phyloP scores from a whole-genome alignment of 108 stramenopile genomes.

The Nitzschia sp. region DNA sequence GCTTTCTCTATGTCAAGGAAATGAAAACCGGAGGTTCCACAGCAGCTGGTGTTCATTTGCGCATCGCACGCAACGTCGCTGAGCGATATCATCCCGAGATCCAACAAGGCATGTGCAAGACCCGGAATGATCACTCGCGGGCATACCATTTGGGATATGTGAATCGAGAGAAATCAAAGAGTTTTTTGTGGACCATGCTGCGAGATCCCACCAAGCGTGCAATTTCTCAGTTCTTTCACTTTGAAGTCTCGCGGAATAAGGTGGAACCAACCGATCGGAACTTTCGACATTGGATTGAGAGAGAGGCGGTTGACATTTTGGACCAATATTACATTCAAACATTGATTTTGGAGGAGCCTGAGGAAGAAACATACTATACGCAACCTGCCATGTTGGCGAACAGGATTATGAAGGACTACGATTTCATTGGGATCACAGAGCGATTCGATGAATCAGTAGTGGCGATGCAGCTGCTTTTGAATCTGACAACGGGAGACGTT shows the following conservation, averaged over 20 bases:
- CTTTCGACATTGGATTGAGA: conserved; percentile 12
- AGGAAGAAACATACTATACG: background rate
- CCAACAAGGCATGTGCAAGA: background rate
- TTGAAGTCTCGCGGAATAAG: conserved; percentile 29
- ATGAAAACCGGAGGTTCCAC: conserved; percentile 39
- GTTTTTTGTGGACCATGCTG: conserved; percentile 37
- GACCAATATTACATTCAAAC: conserved; percentile 6
- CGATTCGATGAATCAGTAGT: conserved; percentile 57
- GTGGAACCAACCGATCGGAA: conserved; percentile 40
- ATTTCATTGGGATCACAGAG: conserved; percentile 55
- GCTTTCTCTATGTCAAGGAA: conserved; percentile 37
- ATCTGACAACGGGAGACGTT: conserved; percentile 23
- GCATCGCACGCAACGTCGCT: conserved; percentile 38
- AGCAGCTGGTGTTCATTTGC: conserved; percentile 31
- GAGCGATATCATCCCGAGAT: background rate
- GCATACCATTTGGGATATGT: conserved; percentile 12
- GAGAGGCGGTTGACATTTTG: background rate
- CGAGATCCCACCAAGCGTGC: conserved; percentile 38
- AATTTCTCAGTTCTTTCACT: conserved; percentile 48
- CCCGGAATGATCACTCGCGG: conserved; percentile 2
- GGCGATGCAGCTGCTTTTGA: conserved; percentile 36
- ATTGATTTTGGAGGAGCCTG: background rate
- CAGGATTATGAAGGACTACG: conserved; percentile 38
- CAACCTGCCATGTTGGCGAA: conserved; percentile 12
- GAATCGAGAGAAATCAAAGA: background rate